These are phyloP conservation scores for Peronosclerospora sorghi DNA, from an alignment of 352 stramenopile species.

Conservation along the genomic window DNA sequence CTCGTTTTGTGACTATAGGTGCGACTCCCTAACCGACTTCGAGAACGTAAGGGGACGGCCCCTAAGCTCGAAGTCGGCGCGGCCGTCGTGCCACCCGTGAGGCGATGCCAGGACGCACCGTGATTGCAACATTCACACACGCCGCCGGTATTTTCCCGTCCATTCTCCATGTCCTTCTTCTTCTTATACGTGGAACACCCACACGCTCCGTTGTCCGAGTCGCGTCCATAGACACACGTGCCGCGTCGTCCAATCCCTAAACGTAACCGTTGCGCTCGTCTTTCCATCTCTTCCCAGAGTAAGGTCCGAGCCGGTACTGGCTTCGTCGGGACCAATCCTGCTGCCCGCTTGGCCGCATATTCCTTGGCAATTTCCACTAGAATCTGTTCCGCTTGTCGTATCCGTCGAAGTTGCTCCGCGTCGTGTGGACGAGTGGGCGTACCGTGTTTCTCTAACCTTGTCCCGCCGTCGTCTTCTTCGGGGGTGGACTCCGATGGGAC, in stretches of 20 bases:
- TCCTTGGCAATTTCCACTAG: conserved; percentile 69
- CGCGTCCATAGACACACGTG: conserved; percentile 56
- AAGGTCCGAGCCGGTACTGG: conserved; percentile 62
- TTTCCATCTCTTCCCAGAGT: conserved; percentile 71
- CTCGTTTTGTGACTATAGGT: conserved; percentile 4
- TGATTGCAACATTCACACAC: conserved; percentile 65
- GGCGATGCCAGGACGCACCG: conserved; percentile 56
- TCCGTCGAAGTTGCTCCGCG: conserved; percentile 21
- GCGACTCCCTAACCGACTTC: conserved; percentile 4
- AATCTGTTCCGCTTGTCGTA: conserved; percentile 55
- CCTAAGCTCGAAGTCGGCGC: conserved; percentile 2
- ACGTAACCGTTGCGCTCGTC: conserved; percentile 25
- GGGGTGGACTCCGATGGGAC: conserved; percentile 9
- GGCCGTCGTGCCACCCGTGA: conserved; percentile 36
- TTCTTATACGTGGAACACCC: conserved; percentile 54
- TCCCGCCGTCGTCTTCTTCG: conserved; percentile 17
- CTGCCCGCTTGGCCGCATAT: conserved; percentile 66
- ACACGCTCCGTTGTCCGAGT: conserved; percentile 27
- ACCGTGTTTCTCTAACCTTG: conserved; percentile 5
- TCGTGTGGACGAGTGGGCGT: background rate
- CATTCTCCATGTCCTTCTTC: conserved; percentile 23
- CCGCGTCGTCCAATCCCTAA: conserved; percentile 30
- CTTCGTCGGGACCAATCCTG: conserved; percentile 55
- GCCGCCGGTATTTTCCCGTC: conserved; percentile 36
- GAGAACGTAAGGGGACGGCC: conserved; percentile 12